Percentiles rank a stretch among this genome's conserved stretches.
These are phyloP conservation scores for Ploettnerulaceae sp. DNA, from an alignment of 2,329 filamentous ascomycete genomes.

Conservation along the genomic window DNA sequence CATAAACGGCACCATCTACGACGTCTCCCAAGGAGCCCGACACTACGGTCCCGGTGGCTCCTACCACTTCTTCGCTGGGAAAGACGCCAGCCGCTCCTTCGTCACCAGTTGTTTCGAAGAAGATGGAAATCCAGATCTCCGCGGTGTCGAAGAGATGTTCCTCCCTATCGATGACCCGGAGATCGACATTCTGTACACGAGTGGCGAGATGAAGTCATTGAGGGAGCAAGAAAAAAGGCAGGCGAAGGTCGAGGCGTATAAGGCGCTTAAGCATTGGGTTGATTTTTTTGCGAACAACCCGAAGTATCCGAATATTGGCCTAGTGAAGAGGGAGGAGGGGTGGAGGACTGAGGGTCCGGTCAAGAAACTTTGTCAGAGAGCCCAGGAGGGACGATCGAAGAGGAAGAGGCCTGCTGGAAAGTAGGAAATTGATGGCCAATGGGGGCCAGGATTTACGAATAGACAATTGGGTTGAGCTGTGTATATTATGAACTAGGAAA, in stretches of 20 bases:
- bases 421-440: neutral
- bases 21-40: constrained; percentile 64
- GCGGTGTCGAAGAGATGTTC: constrained; percentile 84
- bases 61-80: constrained; percentile 82
- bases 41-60: constrained; percentile 80
- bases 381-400: constrained; percentile 52
- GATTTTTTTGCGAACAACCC: constrained; percentile 74
- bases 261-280: constrained; percentile 70
- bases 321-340: constrained; percentile 56
- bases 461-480: neutral
- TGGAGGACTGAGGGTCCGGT: constrained; percentile 55
- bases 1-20: constrained; percentile 82
- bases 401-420: constrained; percentile 36
- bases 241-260: constrained; percentile 61
- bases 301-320: constrained; percentile 78
- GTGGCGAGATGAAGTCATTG: constrained; percentile 47
- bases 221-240: constrained; percentile 59
- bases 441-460: neutral
- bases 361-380: constrained; percentile 59
- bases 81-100: constrained; percentile 81
- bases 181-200: constrained; percentile 54
- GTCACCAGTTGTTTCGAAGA: constrained; percentile 83
- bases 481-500: too few relatives aligned
- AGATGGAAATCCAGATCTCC: constrained; percentile 77
- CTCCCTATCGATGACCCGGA: constrained; percentile 58